Evolutionary conservation across 495 filamentous ascomycete genomes (phyloP), one percentile per base, ranked within the genome.

Genomic region (Penicillium cataractarum): DNA sequence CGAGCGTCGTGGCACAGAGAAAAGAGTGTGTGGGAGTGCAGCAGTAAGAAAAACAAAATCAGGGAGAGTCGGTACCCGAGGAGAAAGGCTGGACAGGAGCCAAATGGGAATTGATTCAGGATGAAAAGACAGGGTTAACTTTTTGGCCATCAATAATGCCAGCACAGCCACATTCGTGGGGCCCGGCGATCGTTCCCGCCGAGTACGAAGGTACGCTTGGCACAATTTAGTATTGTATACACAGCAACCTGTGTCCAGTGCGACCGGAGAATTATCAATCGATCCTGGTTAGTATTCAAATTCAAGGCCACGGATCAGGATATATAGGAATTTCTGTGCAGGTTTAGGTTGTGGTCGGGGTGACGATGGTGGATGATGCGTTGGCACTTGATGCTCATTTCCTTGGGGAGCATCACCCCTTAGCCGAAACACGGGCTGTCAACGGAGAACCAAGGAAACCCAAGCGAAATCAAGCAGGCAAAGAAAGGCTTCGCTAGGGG

Each of bases 121-220:
- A 40, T 42, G 27, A 33, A 22, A 15, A 15, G 15, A 56, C 27
- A 35, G 37, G 35, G 6, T 21, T 35, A 35, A 35, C 21, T 6
- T 65, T n/a, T 54, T 35, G 51, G 17, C 51, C 51, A 54, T 54
- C 29, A 32, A 63, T 60, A 49, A 63, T 55, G 22, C 39, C 6
- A 35, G 46, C 33, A 33, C 56, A 42, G 44, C 55, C 55, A 58
- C 53, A 26, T 29, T 56, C 19, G 53, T 15, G 51, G 51, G 29
- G 29, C 29, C 29, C 17, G 53, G 32, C 53, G 35, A 42, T 42
- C 35, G 24, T 50, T 50, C 24, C 46, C 46, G 24, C 46, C n/a
- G 24, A 17, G 42, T 46, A 50, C 46, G 46, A 50, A 29, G 7
- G 12, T 50, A 24, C 21, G 22, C 44, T 24, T 48, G 21, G 44